Evolutionary conservation across 441 rosid species (phyloP).

Genomic region (Theobroma grandiflorum): DNA sequence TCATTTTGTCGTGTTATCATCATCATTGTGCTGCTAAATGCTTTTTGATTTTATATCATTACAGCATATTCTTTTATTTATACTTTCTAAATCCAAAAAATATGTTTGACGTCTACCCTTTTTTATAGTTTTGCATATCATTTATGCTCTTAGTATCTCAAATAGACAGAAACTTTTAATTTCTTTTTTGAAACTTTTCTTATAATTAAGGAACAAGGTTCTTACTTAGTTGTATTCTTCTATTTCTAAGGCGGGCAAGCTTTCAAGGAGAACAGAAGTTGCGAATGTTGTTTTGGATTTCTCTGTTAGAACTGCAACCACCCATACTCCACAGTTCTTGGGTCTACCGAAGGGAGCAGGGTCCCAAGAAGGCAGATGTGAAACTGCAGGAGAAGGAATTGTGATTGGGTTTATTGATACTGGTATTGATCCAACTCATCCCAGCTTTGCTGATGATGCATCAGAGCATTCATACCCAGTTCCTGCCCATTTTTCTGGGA

Average conservation of each 20-base stretch:
- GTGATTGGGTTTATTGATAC: constrained; percentile 78
- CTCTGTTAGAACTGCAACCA: constrained; percentile 72
- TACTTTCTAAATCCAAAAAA: neutral
- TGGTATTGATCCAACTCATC: constrained; percentile 76
- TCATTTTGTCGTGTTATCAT: constrained; percentile 29
- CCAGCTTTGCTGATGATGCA: constrained; percentile 68
- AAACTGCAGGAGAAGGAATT: constrained; percentile 70
- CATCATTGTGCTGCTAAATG: constrained; percentile 41
- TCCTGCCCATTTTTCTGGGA: constrained; percentile 84
- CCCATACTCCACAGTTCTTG: constrained; percentile 76
- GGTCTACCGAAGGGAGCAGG: constrained; percentile 76
- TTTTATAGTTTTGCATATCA: neutral
- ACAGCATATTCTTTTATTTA: neutral
- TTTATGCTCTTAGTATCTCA: neutral
- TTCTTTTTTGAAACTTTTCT: constrained; percentile 2
- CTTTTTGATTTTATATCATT: constrained; percentile 12
- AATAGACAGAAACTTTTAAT: neutral
- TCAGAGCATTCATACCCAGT: constrained; percentile 73
- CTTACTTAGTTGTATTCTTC: constrained; percentile 19
- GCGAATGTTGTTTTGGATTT: constrained; percentile 69
- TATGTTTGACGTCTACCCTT: neutral
- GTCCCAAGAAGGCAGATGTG: constrained; percentile 65
- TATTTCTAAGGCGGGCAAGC: constrained; percentile 61
- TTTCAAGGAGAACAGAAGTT: constrained; percentile 71
- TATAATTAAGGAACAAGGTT: constrained; percentile 5